Percentiles rank a stretch among this genome's conserved stretches.
Evolutionary conservation across 2,329 filamentous ascomycete species (phyloP).

Genomic region (Penicillium sp.): DNA sequence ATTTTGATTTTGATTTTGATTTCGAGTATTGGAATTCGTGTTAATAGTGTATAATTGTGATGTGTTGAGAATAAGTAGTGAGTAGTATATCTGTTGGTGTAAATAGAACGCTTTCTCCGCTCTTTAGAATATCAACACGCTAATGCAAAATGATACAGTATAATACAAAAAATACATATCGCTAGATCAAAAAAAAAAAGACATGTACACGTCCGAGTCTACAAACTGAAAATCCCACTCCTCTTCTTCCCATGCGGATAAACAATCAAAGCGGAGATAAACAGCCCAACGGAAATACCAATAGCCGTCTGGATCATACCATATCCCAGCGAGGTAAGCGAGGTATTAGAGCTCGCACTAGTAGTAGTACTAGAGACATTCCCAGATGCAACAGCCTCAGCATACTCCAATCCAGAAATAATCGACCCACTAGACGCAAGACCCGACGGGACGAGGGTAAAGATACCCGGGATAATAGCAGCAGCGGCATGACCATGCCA

Average conservation of each 20-base stretch:
- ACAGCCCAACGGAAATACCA: conserved; percentile 47
- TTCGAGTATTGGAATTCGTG: neutral
- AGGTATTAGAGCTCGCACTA: conserved; percentile 12
- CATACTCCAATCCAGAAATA: conserved; percentile 53
- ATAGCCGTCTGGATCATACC: conserved; percentile 48
- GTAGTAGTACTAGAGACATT: conserved; percentile 3
- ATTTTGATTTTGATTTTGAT: neutral
- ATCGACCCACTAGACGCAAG: conserved; percentile 56
- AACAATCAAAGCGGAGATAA: conserved; percentile 45
- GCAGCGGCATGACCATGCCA: conserved; percentile 76
- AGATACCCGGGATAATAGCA: conserved; percentile 81
- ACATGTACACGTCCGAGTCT: neutral
- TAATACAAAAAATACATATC: neutral
- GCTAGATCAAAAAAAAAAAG: neutral
- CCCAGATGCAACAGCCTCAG: conserved; percentile 48
- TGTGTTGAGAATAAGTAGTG: neutral
- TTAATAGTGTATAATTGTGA: neutral
- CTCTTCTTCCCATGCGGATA: conserved; percentile 46
- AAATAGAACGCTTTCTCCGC: neutral
- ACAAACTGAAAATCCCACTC: conserved; percentile 45
- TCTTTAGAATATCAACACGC: neutral
- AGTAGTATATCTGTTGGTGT: neutral
- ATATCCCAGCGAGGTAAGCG: conserved; percentile 38
- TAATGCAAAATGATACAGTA: neutral
- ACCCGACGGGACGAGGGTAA: conserved; percentile 62